Evolutionary conservation across 1,284 basidiomycete species (phyloP).

Genomic region (Apiotrichum veenhuisii): DNA sequence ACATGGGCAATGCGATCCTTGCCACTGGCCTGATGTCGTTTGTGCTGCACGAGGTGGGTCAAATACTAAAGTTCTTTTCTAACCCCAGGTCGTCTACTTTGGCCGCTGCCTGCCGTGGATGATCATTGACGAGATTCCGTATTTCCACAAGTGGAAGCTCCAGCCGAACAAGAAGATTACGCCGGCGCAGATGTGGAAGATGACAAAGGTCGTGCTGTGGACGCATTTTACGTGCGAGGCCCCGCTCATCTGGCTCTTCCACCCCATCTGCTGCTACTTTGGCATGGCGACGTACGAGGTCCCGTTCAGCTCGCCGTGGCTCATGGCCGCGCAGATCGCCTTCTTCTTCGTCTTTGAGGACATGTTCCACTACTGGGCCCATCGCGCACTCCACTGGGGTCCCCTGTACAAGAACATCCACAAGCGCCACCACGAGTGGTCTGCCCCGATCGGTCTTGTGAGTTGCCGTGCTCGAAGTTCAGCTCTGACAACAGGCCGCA

Average conservation of each 20-base stretch:
- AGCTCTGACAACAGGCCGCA: slow-evolving; percentile 58
- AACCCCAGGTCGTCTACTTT: slow-evolving; percentile 83
- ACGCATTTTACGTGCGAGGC: slow-evolving; percentile 95
- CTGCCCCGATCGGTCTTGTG: slow-evolving; percentile 86
- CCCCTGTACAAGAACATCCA: slow-evolving; percentile 94
- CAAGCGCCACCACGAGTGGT: slow-evolving; percentile 96
- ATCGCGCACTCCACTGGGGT: slow-evolving; percentile 84
- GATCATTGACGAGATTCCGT: slow-evolving; percentile 88
- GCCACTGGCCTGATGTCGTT: slow-evolving; percentile 95
- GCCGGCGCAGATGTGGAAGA: slow-evolving; percentile 82
- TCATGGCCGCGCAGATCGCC: slow-evolving; percentile 73
- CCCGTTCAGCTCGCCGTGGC: slow-evolving; percentile 71
- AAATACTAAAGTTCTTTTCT: neutral
- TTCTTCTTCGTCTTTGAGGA: slow-evolving; percentile 97
- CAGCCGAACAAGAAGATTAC: slow-evolving; percentile 81
- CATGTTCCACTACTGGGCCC: slow-evolving; percentile 76
- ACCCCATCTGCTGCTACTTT: slow-evolving; percentile 82
- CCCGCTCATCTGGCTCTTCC: slow-evolving; percentile 94
- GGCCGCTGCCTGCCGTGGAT: slow-evolving; percentile 93
- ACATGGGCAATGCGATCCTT: slow-evolving; percentile 81
- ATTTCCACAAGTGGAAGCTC: slow-evolving; percentile 91
- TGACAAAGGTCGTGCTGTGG: slow-evolving; percentile 88
- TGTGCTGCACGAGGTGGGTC: slow-evolving; percentile 79
- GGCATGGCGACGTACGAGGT: slow-evolving; percentile 85
- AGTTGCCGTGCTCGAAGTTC: neutral